These are phyloP conservation scores for Irpex sp. DNA, from an alignment of 1,284 basidiomycete species.

Conservation along the genomic window DNA sequence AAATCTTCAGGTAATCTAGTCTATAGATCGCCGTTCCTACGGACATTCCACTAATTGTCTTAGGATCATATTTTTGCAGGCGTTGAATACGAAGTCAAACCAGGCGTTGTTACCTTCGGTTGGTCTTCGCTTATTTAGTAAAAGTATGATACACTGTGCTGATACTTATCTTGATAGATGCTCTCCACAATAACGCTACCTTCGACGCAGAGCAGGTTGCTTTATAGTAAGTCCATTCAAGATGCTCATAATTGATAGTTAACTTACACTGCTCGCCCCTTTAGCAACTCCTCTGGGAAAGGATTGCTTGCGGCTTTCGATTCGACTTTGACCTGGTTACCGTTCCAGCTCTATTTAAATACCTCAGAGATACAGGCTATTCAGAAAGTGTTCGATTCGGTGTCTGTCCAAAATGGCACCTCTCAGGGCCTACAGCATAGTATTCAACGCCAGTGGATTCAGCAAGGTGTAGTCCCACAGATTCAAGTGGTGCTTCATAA, in stretches of 20 bases:
- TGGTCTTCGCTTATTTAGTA: neutral
- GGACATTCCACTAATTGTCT: neutral
- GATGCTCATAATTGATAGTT: neutral
- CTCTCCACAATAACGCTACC: conserved; percentile 10
- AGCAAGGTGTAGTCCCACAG: conserved; percentile 2
- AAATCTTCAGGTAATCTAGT: conserved; percentile 13
- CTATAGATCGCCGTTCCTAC: too few species aligned
- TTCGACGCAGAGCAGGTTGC: conserved; percentile 5
- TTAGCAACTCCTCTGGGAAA: neutral
- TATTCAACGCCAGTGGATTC: conserved; percentile 9
- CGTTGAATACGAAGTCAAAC: conserved; percentile 13
- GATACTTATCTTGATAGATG: conserved; percentile 1
- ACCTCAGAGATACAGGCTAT: neutral
- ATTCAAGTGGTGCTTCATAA: conserved; percentile 6
- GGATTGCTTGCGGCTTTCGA: conserved; percentile 9
- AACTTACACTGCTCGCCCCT: neutral
- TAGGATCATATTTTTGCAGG: conserved; percentile 3
- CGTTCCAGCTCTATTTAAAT: neutral
- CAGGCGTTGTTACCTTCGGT: conserved; percentile 12
- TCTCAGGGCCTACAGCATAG: conserved; percentile 2
- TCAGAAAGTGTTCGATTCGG: neutral
- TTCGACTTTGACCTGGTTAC: conserved; percentile 6
- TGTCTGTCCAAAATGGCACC: neutral
- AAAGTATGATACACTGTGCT: neutral
- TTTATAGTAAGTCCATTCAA: conserved; percentile 1